A percentile compares a stretch with the other conserved stretches of the same genome.
phyloP scores from a whole-genome alignment of 116 monocot species.

The Phalaenopsis hybrid region DNA sequence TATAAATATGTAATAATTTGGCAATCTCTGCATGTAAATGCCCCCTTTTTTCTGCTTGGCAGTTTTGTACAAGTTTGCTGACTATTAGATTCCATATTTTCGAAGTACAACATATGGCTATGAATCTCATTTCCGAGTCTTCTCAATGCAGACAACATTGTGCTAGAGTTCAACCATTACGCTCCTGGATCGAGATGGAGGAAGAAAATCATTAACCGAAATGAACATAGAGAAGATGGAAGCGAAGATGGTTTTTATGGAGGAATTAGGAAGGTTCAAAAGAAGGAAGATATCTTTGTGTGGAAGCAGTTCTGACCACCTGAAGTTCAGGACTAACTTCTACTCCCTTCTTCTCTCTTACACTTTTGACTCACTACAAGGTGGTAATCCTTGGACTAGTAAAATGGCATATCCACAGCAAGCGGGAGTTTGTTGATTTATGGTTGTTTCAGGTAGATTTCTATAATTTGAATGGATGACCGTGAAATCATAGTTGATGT shows the following conservation, averaged over 20 bases:
- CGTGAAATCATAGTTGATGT: neutral
- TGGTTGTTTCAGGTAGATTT: neutral
- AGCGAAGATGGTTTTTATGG: constrained; percentile 36
- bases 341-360: neutral
- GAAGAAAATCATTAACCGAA: no score
- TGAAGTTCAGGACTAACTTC: constrained; percentile 16
- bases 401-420: no score
- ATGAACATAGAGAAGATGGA: constrained; percentile 34
- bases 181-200: no score
- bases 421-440: neutral
- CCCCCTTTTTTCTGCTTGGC: neutral
- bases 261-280: constrained; percentile 26
- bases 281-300: constrained; percentile 25
- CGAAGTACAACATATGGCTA: neutral
- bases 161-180: constrained; percentile 43
- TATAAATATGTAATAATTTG: no score
- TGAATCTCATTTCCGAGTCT: neutral
- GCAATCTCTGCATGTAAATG: no score
- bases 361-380: no score
- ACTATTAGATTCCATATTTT: neutral
- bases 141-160: constrained; percentile 18
- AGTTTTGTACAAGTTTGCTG: neutral
- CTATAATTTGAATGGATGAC: neutral
- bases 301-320: constrained; percentile 32
- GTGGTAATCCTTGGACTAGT: no score